phyloP scores from a whole-genome alignment of 2,329 filamentous ascomycete species.

The Colletotrichum cordylinicola region DNA sequence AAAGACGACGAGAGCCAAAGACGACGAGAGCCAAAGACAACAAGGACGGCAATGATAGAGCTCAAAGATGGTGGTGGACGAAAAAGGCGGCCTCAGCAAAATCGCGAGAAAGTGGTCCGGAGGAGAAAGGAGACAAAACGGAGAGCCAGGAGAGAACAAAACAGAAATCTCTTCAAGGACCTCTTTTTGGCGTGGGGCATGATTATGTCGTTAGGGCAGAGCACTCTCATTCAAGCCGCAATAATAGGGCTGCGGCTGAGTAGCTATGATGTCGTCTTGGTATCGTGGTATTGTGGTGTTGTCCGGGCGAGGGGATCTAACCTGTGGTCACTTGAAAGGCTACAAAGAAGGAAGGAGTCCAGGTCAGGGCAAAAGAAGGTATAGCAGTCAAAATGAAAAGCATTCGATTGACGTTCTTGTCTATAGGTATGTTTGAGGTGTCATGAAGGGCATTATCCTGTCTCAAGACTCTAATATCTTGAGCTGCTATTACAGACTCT shows the following conservation, averaged over 20 bases:
- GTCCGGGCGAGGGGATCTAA: background rate
- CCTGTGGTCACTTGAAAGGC: background rate
- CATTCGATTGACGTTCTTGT: background rate
- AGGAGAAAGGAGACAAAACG: background rate
- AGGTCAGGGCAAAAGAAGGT: too few species aligned
- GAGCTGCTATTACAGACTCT: background rate
- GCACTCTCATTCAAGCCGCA: background rate
- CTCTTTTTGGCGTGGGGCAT: background rate
- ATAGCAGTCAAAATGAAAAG: background rate
- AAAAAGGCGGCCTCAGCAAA: background rate
- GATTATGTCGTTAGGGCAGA: background rate
- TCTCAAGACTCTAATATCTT: background rate
- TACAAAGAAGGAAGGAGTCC: background rate
- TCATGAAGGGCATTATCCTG: background rate
- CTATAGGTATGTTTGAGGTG: background rate
- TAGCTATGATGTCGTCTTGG: background rate
- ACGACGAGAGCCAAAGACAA: background rate
- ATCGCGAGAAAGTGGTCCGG: background rate
- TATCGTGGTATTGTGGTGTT: background rate
- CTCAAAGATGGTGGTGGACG: background rate
- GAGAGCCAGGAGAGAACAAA: background rate
- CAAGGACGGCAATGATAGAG: background rate
- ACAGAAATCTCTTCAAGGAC: background rate
- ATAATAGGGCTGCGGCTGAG: background rate
- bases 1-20: fast-evolving